A percentile compares a stretch with the other conserved stretches of the same genome.
Evolutionary conservation across 176 grass and related monocot genomes (phyloP).

Genomic region (Aegilops bicornis): DNA sequence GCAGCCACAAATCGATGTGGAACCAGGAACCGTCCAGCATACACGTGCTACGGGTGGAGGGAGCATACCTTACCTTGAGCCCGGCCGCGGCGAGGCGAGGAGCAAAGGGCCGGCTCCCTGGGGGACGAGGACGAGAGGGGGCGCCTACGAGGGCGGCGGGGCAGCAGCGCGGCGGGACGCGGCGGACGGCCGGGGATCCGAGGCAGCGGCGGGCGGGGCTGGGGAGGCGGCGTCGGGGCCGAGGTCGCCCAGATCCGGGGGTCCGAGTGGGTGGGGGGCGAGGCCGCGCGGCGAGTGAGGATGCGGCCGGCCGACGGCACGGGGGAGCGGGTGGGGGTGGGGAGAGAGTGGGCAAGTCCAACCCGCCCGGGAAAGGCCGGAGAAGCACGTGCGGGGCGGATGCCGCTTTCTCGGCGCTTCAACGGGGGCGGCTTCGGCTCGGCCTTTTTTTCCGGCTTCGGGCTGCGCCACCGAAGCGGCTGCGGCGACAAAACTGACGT

Average conservation of each 20-base stretch:
- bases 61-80: not conserved
- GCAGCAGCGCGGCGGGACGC: not conserved
- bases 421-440: too few species aligned
- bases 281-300: not conserved
- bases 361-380: not conserved
- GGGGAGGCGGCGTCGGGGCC: not conserved
- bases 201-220: not conserved
- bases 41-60: not conserved
- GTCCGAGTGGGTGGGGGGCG: not conserved
- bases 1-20: not conserved
- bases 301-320: not conserved
- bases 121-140: not conserved
- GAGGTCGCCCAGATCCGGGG: not conserved
- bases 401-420: too few species aligned
- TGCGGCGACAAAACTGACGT: too few species aligned
- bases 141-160: not conserved
- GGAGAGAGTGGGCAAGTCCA: conserved; percentile 5
- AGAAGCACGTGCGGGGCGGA: not conserved
- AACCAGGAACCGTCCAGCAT: not conserved
- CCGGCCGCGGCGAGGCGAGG: not conserved
- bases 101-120: not conserved
- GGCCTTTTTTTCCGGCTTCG: not conserved
- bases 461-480: too few species aligned
- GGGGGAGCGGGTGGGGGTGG: not conserved
- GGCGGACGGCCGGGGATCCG: not conserved